These are phyloP conservation scores for Clitocybe nebularis DNA, from an alignment of 1,284 basidiomycete genomes.

Conservation along the genomic window DNA sequence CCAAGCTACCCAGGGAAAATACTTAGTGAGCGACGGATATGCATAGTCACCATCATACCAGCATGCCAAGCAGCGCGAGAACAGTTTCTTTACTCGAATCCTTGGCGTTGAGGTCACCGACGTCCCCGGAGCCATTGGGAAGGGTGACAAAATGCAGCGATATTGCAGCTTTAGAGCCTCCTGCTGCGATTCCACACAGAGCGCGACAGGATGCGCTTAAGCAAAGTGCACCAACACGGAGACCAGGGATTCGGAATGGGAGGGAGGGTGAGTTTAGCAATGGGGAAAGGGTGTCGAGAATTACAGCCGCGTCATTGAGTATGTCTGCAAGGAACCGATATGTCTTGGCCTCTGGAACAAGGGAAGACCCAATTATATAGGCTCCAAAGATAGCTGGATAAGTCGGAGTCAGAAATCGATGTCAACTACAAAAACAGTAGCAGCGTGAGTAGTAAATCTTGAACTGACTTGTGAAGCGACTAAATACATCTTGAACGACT, in stretches of 20 bases:
- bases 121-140: conserved; percentile 44
- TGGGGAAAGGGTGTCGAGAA: conserved; percentile 59
- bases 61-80: conserved; percentile 59
- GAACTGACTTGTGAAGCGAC: conserved; percentile 56
- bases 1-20: conserved; percentile 40
- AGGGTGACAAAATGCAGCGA: conserved; percentile 61
- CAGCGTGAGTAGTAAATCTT: background rate
- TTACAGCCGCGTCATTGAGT: conserved; percentile 55
- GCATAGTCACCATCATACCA: conserved; percentile 38
- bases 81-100: conserved; percentile 70
- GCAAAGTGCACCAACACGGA: conserved; percentile 50
- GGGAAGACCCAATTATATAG: conserved; percentile 57
- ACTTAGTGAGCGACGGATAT: background rate
- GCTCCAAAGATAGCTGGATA: conserved; percentile 55
- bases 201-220: conserved; percentile 53
- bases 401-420: conserved; percentile 1
- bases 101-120: conserved; percentile 69
- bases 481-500: conserved; percentile 59
- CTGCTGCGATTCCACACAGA: conserved; percentile 56
- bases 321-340: conserved; percentile 70
- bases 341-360: conserved; percentile 66
- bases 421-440: no score
- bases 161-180: conserved; percentile 67
- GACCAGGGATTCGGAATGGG: conserved; percentile 27
- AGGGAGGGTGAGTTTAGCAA: conserved; percentile 37